Evolutionary conservation across 257 asterid genomes (phyloP).

Genomic region (Anisodus acutangulus): DNA sequence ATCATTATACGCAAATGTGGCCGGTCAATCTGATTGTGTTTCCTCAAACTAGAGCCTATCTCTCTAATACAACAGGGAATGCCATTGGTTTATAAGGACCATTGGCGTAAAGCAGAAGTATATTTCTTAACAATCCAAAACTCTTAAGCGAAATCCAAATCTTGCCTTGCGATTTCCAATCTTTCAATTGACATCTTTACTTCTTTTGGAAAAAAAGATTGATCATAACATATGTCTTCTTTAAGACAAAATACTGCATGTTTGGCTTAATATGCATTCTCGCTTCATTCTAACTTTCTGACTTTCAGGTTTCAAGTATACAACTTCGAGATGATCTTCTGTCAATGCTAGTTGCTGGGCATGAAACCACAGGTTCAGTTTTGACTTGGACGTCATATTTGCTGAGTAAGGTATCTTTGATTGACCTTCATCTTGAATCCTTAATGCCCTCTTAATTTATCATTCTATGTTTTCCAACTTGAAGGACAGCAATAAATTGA

Average conservation of each 20-base stretch:
- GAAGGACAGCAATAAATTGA: constrained; percentile 20
- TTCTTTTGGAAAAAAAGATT: constrained; percentile 2
- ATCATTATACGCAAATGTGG: neutral
- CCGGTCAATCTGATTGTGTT: neutral
- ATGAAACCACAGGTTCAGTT: constrained; percentile 97
- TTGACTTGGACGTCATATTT: constrained; percentile 88
- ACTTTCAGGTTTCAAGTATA: constrained; percentile 76
- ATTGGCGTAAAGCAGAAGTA: neutral
- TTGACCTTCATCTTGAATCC: neutral
- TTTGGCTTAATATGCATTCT: neutral
- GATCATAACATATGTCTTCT: neutral
- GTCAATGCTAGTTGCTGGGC: constrained; percentile 98
- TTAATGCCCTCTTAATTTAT: constrained; percentile 10
- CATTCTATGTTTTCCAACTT: neutral
- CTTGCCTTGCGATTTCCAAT: neutral
- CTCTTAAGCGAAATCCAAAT: neutral
- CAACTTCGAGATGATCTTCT: constrained; percentile 93
- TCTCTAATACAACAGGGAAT: neutral
- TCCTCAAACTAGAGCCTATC: neutral
- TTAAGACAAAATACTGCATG: constrained; percentile 11
- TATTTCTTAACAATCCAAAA: neutral
- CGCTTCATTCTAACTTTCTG: constrained; percentile 5
- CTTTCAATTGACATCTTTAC: neutral
- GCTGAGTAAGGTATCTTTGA: constrained; percentile 76
- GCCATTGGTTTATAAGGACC: neutral